These are phyloP conservation scores for Diaporthe vexans DNA, from an alignment of 2,329 filamentous ascomycete genomes.

Conservation along the genomic window DNA sequence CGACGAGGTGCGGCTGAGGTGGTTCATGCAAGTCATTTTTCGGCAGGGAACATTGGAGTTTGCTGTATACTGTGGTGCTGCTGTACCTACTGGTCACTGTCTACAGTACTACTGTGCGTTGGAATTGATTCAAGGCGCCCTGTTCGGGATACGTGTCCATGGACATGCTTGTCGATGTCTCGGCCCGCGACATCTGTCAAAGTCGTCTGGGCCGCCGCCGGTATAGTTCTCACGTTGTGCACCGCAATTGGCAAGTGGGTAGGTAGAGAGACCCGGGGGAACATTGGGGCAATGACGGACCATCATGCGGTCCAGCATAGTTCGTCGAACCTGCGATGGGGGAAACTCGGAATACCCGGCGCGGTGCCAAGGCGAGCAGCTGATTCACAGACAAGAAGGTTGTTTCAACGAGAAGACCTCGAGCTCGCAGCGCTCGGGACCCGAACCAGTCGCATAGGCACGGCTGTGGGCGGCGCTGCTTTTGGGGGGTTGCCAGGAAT, in stretches of 20 bases:
- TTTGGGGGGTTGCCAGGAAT: neutral
- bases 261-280: neutral
- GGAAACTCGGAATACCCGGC: neutral
- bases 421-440: neutral
- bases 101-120: neutral
- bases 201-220: neutral
- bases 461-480: neutral
- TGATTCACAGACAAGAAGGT: slow-evolving; percentile 28
- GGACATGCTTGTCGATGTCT: neutral
- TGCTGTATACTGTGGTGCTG: neutral
- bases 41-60: neutral
- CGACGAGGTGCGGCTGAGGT: slow-evolving; percentile 13
- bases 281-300: slow-evolving; percentile 13
- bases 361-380: slow-evolving; percentile 22
- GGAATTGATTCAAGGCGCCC: too few species aligned
- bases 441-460: slow-evolving; percentile 8
- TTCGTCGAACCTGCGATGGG: neutral
- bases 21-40: slow-evolving; percentile 2
- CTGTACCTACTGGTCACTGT: neutral
- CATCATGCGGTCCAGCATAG: slow-evolving; percentile 3
- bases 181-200: neutral
- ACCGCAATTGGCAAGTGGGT: slow-evolving; percentile 9
- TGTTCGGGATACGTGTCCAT: too few species aligned
- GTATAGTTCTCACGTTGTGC: neutral
- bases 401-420: slow-evolving; percentile 21